Evolutionary conservation across 208 protist genomes (phyloP).

Genomic region (Leishmania turanica): DNA sequence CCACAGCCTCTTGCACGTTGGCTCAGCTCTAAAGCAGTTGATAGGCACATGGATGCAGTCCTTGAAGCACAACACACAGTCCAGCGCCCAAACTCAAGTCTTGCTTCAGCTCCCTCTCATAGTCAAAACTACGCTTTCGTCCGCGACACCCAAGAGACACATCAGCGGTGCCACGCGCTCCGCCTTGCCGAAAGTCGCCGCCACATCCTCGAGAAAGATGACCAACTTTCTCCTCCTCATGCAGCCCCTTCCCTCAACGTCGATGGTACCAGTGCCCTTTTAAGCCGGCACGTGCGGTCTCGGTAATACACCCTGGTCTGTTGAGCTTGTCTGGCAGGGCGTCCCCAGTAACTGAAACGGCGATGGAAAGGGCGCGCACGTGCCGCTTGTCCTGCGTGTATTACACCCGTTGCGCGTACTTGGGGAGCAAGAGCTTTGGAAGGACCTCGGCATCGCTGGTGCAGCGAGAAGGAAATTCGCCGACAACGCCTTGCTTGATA

Average conservation of each 20-base stretch:
- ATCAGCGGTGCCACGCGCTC: constrained; percentile 31
- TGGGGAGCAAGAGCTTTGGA: constrained; percentile 67
- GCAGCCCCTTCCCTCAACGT: constrained; percentile 34
- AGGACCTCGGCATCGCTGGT: constrained; percentile 62
- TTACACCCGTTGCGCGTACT: constrained; percentile 70
- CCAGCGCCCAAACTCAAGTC: constrained; percentile 41
- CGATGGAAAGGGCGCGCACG: constrained; percentile 49
- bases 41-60: constrained; percentile 42
- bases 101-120: constrained; percentile 49
- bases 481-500: constrained; percentile 67
- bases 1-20: constrained; percentile 48
- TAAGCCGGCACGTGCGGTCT: constrained; percentile 53
- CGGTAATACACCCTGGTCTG: constrained; percentile 63
- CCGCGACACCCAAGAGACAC: constrained; percentile 34
- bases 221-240: constrained; percentile 39
- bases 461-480: constrained; percentile 51
- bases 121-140: constrained; percentile 35
- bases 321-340: constrained; percentile 54
- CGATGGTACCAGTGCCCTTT: constrained; percentile 19
- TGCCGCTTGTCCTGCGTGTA: constrained; percentile 83
- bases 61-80: constrained; percentile 42
- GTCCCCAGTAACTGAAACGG: constrained; percentile 40
- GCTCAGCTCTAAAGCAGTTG: constrained; percentile 52
- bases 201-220: constrained; percentile 36
- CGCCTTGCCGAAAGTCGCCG: constrained; percentile 23